Conservation (phyloP, 1,284 basidiomycete genomes). For the Puccinia triticina region DNA sequence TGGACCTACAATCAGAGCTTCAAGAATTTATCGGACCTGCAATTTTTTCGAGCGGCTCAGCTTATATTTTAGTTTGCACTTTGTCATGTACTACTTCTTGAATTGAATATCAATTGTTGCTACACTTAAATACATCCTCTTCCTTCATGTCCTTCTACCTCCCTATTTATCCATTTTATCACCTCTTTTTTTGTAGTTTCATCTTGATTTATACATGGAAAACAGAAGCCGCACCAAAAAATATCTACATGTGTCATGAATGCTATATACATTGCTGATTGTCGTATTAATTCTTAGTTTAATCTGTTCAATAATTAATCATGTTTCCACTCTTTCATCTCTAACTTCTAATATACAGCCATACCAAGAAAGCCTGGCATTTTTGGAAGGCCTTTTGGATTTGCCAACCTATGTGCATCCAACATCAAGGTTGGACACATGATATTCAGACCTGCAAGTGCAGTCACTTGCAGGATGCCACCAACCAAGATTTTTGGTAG, state of each 20-base stretch:
- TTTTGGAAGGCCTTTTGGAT: no score
- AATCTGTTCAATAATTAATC: not conserved
- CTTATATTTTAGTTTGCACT: not conserved
- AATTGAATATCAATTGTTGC: constrained; percentile 16
- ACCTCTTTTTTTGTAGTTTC: not conserved
- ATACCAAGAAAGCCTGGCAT: no score
- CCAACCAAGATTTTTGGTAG: no score
- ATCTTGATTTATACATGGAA: not conserved
- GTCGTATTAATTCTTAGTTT: not conserved
- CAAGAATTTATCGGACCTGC: constrained; percentile 15
- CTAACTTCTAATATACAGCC: no score
- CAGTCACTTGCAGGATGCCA: no score
- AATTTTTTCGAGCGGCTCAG: not conserved
- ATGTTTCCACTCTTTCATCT: not conserved
- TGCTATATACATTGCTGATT: not conserved
- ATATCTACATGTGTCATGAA: not conserved
- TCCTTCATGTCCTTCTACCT: not conserved
- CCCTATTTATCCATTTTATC: not conserved
- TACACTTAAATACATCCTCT: not conserved
- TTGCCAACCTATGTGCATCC: no score
- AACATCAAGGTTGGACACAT: no score
- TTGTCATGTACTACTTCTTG: constrained; percentile 10
- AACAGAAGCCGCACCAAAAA: not conserved
- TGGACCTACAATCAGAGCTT: not conserved
- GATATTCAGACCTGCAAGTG: no score